phyloP scores from a whole-genome alignment of 768 basidiomycete genomes.

The Mycena filopes region DNA sequence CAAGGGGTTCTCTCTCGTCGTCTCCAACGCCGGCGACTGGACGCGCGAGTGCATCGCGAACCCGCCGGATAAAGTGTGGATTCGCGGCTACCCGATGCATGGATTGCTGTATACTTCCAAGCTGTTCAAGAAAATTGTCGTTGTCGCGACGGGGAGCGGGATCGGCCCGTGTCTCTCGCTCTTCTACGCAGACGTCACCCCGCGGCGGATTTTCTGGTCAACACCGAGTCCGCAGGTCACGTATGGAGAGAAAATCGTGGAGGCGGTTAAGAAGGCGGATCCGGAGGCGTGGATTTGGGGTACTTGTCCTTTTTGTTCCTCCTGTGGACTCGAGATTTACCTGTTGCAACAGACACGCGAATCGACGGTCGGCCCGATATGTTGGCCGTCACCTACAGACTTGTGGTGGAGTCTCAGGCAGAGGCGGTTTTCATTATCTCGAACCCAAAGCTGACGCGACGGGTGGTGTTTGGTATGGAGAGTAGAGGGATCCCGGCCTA shows the following conservation, averaged over 20 bases:
- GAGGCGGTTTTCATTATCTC: conserved; percentile 57
- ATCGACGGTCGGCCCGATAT: conserved; percentile 52
- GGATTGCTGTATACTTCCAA: conserved; percentile 61
- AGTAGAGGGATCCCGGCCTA: conserved; percentile 54
- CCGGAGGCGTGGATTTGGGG: conserved; percentile 49
- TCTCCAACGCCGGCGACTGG: conserved; percentile 69
- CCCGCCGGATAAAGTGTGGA: conserved; percentile 64
- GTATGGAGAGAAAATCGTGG: conserved; percentile 52
- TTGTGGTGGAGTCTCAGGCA: conserved; percentile 50
- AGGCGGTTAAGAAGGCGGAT: conserved; percentile 50
- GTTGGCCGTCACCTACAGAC: conserved; percentile 49
- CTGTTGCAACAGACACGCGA: conserved; percentile 45
- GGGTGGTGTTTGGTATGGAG: conserved; percentile 53
- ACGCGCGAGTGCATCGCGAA: conserved; percentile 58
- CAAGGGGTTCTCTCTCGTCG: conserved; percentile 61
- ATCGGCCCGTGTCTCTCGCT: conserved; percentile 59
- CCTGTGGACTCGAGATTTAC: not conserved
- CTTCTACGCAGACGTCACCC: conserved; percentile 48
- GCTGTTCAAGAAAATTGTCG: conserved; percentile 60
- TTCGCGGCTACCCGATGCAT: conserved; percentile 62
- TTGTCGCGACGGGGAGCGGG: conserved; percentile 66
- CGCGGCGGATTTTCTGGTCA: conserved; percentile 53
- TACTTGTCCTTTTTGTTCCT: conserved; percentile 7
- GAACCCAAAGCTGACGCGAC: conserved; percentile 50
- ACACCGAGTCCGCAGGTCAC: conserved; percentile 52